Base-by-base conservation (phyloP, 2,329 filamentous ascomycete genomes). In the Claviceps africana region DNA sequence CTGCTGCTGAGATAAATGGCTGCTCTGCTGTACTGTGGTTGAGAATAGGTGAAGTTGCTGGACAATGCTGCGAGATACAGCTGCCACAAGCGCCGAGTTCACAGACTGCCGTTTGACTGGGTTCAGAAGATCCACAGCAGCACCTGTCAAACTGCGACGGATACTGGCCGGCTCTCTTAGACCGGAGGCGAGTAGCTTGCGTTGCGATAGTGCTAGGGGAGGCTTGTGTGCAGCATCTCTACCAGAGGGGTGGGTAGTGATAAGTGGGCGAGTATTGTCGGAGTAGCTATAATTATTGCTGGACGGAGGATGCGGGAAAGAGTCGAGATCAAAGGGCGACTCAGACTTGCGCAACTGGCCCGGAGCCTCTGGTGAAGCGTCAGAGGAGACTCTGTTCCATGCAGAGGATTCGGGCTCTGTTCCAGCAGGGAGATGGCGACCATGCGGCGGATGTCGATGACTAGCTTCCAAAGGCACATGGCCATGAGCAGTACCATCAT, bases 31-130 rank as follows among this genome's bases (percentile, higher is more conserved):
- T 39, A 7, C 22, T 37, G 31, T 35, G 19, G 70, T 51, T 3
- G 65, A 67, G 42, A 71, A 65, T 31, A 75, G 54, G 1, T 67
- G 70, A 46, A 69, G 57, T 51, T 76, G 73, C 52, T 76, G 72
- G 6, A 65, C 66, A 33, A 76, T 62, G 43, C 66, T 71, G 50
- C 72, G 68, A 21, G 69, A 68, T 43, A 75, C 70, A 4, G 72
- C 69, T 53, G 73, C 69, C 55, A 72, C 69, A 15, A 71, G 65
- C 10, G 64, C 62, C 17, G 68, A 64, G 51, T 74, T 71, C 22
- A 65, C 49, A 55, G 65, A 57, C 59, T 56, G 31, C 22, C 63
- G 61, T 42, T 65, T 67, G 17, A 64, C 59, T 8, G 55, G 58
- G 17, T 54, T 55, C 28, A 54, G 25, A 30, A 51, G 22, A 17